phyloP scores from a whole-genome alignment of 805 yeast species.

The Kazachstania taianensis region DNA sequence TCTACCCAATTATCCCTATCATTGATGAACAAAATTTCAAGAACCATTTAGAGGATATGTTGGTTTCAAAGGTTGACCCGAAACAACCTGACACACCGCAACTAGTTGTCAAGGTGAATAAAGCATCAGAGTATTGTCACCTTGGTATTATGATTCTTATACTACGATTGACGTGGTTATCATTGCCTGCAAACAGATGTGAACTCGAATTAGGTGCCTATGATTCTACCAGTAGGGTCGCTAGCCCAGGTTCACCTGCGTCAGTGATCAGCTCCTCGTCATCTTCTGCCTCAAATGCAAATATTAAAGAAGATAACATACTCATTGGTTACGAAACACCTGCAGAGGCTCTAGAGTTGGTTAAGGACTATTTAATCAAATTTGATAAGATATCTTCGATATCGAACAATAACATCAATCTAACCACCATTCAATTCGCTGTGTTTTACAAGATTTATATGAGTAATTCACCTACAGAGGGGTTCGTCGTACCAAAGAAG shows the following conservation, averaged over 20 bases:
- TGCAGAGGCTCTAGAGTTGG: constrained; percentile 19
- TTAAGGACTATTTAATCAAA: constrained; percentile 24
- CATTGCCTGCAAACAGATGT: constrained; percentile 37
- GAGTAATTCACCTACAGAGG: constrained; percentile 43
- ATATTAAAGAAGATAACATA: constrained; percentile 23
- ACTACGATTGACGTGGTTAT: constrained; percentile 45
- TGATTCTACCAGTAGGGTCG: constrained; percentile 3
- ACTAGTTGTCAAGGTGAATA: constrained; percentile 21
- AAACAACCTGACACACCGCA: constrained; percentile 11
- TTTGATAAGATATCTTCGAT: constrained; percentile 28
- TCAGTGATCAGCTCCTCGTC: constrained; percentile 4
- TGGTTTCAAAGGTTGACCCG: constrained; percentile 5
- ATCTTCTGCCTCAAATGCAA: constrained; percentile 15
- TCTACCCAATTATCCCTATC: constrained; percentile 59
- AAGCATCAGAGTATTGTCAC: constrained; percentile 32
- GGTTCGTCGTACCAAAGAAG: constrained; percentile 6
- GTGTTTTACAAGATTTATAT: constrained; percentile 46
- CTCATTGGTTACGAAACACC: constrained; percentile 24
- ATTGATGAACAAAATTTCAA: constrained; percentile 43
- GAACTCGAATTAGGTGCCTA: constrained; percentile 23
- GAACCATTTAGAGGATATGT: constrained; percentile 22
- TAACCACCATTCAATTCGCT: constrained; percentile 46
- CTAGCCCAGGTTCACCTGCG: constrained; percentile 5
- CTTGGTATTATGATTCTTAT: constrained; percentile 44
- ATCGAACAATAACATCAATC: constrained; percentile 26